These are phyloP conservation scores for Trichoderma brevicompactum DNA, from an alignment of 2,329 filamentous ascomycete species.

Conservation along the genomic window DNA sequence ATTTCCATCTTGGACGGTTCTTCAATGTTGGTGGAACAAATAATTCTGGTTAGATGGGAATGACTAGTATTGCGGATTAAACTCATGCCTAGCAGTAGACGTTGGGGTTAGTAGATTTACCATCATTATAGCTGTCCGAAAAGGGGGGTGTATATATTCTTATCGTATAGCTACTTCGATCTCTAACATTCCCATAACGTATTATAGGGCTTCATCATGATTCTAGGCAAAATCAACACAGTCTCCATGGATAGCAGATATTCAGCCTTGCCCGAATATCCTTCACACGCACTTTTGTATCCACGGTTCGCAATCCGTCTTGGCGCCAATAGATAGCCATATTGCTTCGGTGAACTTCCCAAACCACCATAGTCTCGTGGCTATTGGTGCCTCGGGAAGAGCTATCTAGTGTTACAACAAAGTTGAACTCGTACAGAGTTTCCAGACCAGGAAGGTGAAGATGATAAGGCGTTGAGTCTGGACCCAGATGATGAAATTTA, in stretches of 20 bases:
- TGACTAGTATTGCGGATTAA: background rate
- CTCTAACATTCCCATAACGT: too few relatives aligned
- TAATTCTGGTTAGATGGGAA: background rate
- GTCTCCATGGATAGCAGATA: background rate
- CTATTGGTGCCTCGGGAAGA: background rate
- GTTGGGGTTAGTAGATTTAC: background rate
- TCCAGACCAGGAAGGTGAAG: slow-evolving; percentile 28
- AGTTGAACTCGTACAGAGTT: slow-evolving; percentile 15
- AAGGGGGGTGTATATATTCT: too few relatives aligned
- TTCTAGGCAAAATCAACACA: background rate
- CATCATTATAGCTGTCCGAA: background rate
- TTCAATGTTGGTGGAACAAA: background rate
- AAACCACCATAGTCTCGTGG: slow-evolving; percentile 18
- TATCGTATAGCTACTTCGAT: too few relatives aligned
- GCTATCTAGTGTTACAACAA: slow-evolving; percentile 14
- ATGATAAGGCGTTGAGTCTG: slow-evolving; percentile 4
- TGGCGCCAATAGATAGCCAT: slow-evolving; percentile 17
- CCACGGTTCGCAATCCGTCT: background rate
- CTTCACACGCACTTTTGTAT: slow-evolving; percentile 21
- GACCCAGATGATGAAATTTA: too few relatives aligned
- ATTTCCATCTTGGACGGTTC: background rate
- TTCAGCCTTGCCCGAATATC: background rate
- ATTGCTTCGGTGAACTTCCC: slow-evolving; percentile 12
- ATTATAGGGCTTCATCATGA: background rate
- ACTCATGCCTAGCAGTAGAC: background rate